phyloP scores from a whole-genome alignment of 2,329 filamentous ascomycete species.

The Parafenestella ontariensis region DNA sequence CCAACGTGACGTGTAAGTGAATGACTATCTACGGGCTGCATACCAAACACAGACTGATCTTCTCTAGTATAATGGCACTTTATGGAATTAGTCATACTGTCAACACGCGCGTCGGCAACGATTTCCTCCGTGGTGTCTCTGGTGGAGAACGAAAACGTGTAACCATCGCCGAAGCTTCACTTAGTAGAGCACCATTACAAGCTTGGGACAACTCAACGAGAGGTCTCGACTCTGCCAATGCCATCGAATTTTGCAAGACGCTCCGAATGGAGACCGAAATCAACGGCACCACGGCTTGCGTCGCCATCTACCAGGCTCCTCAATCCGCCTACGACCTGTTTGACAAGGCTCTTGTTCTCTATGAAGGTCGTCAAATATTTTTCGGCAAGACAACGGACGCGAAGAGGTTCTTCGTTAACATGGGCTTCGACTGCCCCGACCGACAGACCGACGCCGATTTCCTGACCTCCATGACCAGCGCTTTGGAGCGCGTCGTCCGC shows the following conservation, averaged over 20 bases:
- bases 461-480: constrained; percentile 73
- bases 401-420: constrained; percentile 71
- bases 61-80: constrained; percentile 2
- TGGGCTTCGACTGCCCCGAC: constrained; percentile 75
- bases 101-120: constrained; percentile 76
- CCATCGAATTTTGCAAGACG: constrained; percentile 76
- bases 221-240: constrained; percentile 77
- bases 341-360: constrained; percentile 72
- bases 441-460: constrained; percentile 79
- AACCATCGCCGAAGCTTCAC: constrained; percentile 78
- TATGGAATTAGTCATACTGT: constrained; percentile 72
- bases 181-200: constrained; percentile 68
- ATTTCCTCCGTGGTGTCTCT: constrained; percentile 76
- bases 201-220: constrained; percentile 82
- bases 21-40: not conserved
- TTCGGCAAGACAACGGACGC: constrained; percentile 70
- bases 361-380: constrained; percentile 74
- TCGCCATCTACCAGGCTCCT: constrained; percentile 77
- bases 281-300: constrained; percentile 69
- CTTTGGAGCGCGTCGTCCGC: constrained; percentile 56
- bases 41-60: not conserved
- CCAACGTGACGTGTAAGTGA: constrained; percentile 61
- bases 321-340: constrained; percentile 73
- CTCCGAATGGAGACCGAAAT: constrained; percentile 72
- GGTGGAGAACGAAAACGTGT: constrained; percentile 83